Evolutionary conservation across 352 stramenopile genomes (phyloP).

Genomic region (Discostella stelligera): DNA sequence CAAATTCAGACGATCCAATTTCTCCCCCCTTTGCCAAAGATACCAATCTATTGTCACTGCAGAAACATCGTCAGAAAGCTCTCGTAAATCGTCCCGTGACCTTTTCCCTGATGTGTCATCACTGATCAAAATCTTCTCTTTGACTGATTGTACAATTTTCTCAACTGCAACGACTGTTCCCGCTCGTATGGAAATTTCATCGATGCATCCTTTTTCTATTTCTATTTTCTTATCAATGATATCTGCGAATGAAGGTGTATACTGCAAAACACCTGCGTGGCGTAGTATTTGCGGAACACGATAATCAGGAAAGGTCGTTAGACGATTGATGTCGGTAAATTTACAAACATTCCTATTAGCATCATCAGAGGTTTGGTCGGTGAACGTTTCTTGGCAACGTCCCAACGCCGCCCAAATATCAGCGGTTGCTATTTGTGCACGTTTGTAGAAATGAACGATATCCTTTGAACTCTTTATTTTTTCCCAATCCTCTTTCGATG

Average conservation of each 20-base stretch:
- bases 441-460: slow-evolving; percentile 72
- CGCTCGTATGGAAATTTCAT: slow-evolving; percentile 78
- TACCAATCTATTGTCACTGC: slow-evolving; percentile 80
- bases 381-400: not conserved
- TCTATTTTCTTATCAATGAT: slow-evolving; percentile 58
- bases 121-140: slow-evolving; percentile 27
- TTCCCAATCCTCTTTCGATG: slow-evolving; percentile 31
- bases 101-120: slow-evolving; percentile 16
- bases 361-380: not conserved
- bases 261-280: slow-evolving; percentile 60
- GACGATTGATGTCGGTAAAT: slow-evolving; percentile 59
- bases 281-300: slow-evolving; percentile 78
- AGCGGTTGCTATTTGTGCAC: slow-evolving; percentile 79
- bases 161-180: slow-evolving; percentile 77
- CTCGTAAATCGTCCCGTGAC: slow-evolving; percentile 32
- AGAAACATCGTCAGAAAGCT: slow-evolving; percentile 35
- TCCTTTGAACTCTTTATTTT: slow-evolving; percentile 21
- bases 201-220: slow-evolving; percentile 45
- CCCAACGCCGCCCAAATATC: slow-evolving; percentile 73
- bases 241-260: slow-evolving; percentile 46
- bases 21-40: slow-evolving; percentile 74
- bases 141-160: slow-evolving; percentile 60
- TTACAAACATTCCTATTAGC: slow-evolving; percentile 15
- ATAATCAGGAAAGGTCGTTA: slow-evolving; percentile 84
- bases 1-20: slow-evolving; percentile 37